A percentile compares a stretch with the other conserved stretches of the same genome.
Evolutionary conservation across 371 early-diverging fungal genomes (phyloP).

Genomic region (Thermomucor indicae-seudaticae): DNA sequence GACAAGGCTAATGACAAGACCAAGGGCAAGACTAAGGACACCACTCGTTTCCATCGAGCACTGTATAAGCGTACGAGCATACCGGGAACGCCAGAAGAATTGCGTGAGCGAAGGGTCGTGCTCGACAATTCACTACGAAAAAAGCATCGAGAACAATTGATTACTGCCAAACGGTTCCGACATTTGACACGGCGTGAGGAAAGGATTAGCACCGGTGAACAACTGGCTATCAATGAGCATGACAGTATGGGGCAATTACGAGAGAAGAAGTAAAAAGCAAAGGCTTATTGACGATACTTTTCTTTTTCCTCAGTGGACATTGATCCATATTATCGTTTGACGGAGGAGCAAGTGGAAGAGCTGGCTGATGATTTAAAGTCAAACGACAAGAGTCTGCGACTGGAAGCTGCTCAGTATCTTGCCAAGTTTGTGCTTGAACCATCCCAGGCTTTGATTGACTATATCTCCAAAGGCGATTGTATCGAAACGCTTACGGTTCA

Average conservation of each 20-base stretch:
- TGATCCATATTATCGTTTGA: slow-evolving; percentile 19
- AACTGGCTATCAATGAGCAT: slow-evolving; percentile 23
- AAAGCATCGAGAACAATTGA: slow-evolving; percentile 51
- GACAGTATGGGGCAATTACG: slow-evolving; percentile 11
- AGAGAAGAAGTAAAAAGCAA: neutral
- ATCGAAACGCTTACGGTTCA: slow-evolving; percentile 37
- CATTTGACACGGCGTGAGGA: slow-evolving; percentile 29
- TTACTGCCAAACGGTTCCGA: slow-evolving; percentile 51
- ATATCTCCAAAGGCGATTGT: slow-evolving; percentile 44
- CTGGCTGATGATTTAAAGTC: slow-evolving; percentile 26
- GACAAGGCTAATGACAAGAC: no score
- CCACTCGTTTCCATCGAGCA: slow-evolving; percentile 7
- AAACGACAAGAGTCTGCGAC: slow-evolving; percentile 21
- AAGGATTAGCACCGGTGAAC: slow-evolving; percentile 13
- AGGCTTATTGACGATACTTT: neutral
- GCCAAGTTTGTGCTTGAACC: slow-evolving; percentile 45
- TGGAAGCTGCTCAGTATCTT: slow-evolving; percentile 39
- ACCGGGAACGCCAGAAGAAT: slow-evolving; percentile 31
- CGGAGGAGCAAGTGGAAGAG: slow-evolving; percentile 8
- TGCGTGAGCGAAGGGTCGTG: slow-evolving; percentile 30
- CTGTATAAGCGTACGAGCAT: slow-evolving; percentile 45
- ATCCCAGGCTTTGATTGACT: slow-evolving; percentile 40
- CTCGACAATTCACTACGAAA: slow-evolving; percentile 41
- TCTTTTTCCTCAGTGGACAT: slow-evolving; percentile 12
- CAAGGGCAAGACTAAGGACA: no score